Conservation (phyloP, 225 moss, liverwort and hornwort genomes). For the Pseudisothecium myosuroides region DNA sequence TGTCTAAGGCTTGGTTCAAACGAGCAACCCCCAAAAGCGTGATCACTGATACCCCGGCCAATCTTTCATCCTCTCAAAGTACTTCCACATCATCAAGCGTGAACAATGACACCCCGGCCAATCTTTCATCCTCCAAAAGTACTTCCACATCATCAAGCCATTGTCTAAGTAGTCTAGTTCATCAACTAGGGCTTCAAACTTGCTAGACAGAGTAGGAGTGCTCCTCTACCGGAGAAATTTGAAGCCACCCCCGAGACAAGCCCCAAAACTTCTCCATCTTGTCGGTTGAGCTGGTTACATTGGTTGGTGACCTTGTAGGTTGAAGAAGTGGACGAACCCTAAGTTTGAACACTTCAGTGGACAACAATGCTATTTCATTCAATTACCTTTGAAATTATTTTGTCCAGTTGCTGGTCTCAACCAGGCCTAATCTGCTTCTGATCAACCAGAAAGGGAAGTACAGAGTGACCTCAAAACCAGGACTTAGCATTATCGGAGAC, state of each 20-base stretch:
- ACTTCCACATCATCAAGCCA: accelerated
- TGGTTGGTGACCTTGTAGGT: not conserved
- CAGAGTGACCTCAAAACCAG: not conserved
- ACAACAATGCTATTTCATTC: not conserved
- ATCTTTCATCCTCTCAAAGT: no score
- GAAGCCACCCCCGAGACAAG: not conserved
- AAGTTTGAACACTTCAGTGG: not conserved
- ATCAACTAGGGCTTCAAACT: not conserved
- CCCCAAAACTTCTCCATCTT: not conserved
- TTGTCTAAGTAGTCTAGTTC: accelerated
- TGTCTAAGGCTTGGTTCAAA: no score
- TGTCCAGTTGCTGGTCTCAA: not conserved
- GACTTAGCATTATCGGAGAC: not conserved
- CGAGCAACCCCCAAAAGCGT: no score
- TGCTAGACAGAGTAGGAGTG: not conserved
- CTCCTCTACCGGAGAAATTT: not conserved
- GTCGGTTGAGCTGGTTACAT: not conserved
- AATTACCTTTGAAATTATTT: not conserved
- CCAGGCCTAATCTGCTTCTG: not conserved
- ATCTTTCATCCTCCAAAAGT: not conserved
- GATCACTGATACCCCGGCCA: no score
- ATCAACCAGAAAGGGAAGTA: not conserved
- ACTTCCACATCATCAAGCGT: no score
- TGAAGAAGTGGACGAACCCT: not conserved
- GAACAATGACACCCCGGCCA: not conserved